A percentile compares a stretch with the other conserved stretches of the same genome.
Conservation (phyloP, 768 basidiomycete species). For the Pleurotus platypus region DNA sequence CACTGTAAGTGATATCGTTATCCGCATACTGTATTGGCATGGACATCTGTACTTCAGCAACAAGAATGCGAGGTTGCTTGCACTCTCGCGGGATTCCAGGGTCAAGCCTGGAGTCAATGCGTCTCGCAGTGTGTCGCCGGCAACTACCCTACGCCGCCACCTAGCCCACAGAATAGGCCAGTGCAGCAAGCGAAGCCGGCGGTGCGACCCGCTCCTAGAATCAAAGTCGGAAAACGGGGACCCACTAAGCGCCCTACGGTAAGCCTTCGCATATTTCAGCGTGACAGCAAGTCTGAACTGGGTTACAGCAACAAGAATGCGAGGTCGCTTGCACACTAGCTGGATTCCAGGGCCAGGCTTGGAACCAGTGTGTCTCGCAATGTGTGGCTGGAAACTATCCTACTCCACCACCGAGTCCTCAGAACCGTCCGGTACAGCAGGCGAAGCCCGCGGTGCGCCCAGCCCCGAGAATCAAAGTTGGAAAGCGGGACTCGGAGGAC, state of each 20-base stretch:
- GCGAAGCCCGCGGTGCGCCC: too few relatives aligned
- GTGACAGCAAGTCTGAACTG: neutral
- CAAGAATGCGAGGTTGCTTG: neutral
- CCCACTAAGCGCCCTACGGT: neutral
- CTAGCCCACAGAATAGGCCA: neutral
- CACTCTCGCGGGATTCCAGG: neutral
- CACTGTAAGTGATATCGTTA: neutral
- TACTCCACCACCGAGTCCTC: neutral
- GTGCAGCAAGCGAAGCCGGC: neutral
- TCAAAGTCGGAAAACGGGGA: neutral
- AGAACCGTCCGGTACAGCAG: too few relatives aligned
- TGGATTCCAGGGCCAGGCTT: neutral
- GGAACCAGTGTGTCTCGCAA: neutral
- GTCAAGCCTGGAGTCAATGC: neutral
- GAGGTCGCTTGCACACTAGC: neutral
- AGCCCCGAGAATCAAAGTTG: too few relatives aligned
- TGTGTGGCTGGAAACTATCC: neutral
- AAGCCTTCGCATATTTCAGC: neutral
- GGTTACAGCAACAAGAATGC: neutral
- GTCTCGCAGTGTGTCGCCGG: neutral
- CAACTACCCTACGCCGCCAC: neutral
- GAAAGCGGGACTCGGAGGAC: too few relatives aligned
- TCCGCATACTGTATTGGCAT: too few relatives aligned
- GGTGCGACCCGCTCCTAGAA: neutral
- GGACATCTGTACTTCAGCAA: neutral